Evolutionary conservation across 1,284 basidiomycete genomes (phyloP), one percentile per base, ranked within the genome.

Genomic region (Moesziomyces parantarcticus): DNA sequence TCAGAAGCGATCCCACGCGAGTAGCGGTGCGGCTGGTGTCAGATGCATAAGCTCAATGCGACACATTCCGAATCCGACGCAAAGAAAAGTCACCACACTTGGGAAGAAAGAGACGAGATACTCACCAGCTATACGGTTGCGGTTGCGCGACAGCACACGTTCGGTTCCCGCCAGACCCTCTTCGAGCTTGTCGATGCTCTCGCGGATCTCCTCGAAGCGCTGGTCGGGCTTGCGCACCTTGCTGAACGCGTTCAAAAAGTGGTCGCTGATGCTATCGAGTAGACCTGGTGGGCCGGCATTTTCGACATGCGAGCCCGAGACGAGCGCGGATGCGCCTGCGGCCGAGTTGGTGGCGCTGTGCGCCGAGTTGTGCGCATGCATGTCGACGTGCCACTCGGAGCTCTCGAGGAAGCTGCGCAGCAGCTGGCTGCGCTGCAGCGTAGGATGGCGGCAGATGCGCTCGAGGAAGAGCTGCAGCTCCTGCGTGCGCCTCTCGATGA

Each of bases 171-270:
- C 86, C 44, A 97, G 86, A 16, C 93, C 92, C 66, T 98, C 97
- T 83, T 99, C 96, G 76, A 96, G 96, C 82, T 93, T 92, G 85
- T 98, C 95, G 21, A 98, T 90, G 55, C 88, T 88, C 80, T 95
- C 93, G 26, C 91, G 88, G 90, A 99, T 96, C 47, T 90, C 88
- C 25, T 97, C 86, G 83, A 99, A 99, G 23, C 95, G 89, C 76
- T 94, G 93, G 80, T 99, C 96, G 0, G 96, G 96, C 84, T 99
- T 99, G 68, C 93, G 90, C 20, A 99, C 93, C 50, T 92, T 92
- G 21, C 93, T 89, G 82, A 98, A 98, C 0, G 93, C 93, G 81
- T 98, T 98, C 55, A 99, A 87, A 34, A 99, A 89, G 14, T 93
- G 94, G 84, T 99, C 96, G 42, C 94, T 95, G 54, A 99, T 87